These are phyloP conservation scores for Yamadazyma phyllophila DNA, from an alignment of 805 yeast species.

Conservation along the genomic window DNA sequence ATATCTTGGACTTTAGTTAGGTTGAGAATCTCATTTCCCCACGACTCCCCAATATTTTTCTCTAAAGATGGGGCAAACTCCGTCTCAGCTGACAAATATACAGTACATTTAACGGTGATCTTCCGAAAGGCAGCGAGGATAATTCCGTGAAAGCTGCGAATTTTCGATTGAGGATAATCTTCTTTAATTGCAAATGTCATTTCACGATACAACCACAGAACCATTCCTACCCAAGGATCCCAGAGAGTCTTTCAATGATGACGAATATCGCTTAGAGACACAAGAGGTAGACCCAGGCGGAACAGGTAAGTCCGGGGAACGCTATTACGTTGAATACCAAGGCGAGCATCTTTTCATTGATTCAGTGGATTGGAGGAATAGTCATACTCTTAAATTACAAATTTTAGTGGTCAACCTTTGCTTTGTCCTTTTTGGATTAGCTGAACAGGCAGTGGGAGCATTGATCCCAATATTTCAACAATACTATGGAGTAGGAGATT, in stretches of 20 bases:
- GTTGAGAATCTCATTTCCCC: too few species aligned
- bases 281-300: not conserved
- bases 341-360: constrained; percentile 32
- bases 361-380: constrained; percentile 37
- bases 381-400: constrained; percentile 42
- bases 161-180: not conserved
- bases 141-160: not conserved
- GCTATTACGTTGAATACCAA: constrained; percentile 20
- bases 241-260: not conserved
- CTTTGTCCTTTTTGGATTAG: constrained; percentile 51
- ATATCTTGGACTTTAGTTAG: too few species aligned
- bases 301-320: not conserved
- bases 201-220: constrained; percentile 2
- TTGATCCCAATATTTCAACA: constrained; percentile 51
- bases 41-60: too few species aligned
- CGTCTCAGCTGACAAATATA: too few species aligned
- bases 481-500: constrained; percentile 48
- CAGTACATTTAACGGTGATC: too few species aligned
- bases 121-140: not conserved
- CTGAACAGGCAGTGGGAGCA: constrained; percentile 63
- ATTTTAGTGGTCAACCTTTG: constrained; percentile 36
- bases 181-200: not conserved
- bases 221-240: constrained; percentile 10
- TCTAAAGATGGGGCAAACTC: too few species aligned
- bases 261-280: not conserved